phyloP scores from a whole-genome alignment of 163 green algal species.

The Chlorella variabilis region DNA sequence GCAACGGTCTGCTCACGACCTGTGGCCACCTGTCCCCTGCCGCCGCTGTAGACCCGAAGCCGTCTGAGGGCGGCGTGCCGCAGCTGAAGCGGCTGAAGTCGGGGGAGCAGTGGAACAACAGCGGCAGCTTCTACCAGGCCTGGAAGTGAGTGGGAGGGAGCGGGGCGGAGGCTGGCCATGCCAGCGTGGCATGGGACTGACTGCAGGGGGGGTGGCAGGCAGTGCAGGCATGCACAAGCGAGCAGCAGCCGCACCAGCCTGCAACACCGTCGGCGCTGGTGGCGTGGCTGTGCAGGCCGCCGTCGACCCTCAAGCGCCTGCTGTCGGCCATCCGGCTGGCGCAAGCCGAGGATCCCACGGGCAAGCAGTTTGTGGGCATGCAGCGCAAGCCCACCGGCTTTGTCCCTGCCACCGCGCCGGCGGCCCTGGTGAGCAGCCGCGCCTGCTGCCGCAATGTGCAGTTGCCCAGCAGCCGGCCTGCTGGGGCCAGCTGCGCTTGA shows the following conservation, averaged over 20 bases:
- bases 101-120: conserved; percentile 38
- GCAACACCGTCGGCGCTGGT: no score
- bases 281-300: conserved; percentile 17
- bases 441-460: no score
- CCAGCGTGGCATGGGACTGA: no score
- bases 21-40: no score
- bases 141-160: conserved; percentile 16
- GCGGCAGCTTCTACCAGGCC: conserved; percentile 24
- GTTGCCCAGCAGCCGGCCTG: neutral
- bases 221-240: no score
- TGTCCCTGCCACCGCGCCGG: neutral
- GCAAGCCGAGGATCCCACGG: conserved; percentile 13
- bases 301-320: conserved; percentile 8
- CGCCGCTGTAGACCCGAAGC: conserved; percentile 28
- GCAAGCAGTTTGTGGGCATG: conserved; percentile 5
- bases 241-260: no score
- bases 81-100: conserved; percentile 23
- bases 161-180: neutral
- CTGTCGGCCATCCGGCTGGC: conserved; percentile 18
- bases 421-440: neutral
- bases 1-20: no score
- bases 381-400: conserved; percentile 32
- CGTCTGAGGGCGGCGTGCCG: neutral
- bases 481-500: neutral
- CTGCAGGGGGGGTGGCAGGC: no score